Percentiles rank a stretch among this genome's conserved stretches.
These are phyloP conservation scores for Articulospora tetracladia DNA, from an alignment of 495 filamentous ascomycete species.

Conservation along the genomic window DNA sequence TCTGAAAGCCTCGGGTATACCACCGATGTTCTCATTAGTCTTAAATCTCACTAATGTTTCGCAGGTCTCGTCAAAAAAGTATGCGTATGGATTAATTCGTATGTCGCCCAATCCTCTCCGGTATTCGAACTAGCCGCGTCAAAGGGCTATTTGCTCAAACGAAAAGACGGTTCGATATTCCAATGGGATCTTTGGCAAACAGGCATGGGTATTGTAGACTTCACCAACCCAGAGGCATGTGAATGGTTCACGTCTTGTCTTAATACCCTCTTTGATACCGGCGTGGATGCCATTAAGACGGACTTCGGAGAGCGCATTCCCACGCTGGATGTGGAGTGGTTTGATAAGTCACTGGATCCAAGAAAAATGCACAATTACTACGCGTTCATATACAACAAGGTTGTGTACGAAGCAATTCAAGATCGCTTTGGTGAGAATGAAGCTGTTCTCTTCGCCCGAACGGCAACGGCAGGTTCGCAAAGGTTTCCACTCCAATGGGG, in stretches of 20 bases:
- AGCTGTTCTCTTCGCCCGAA: slow-evolving; percentile 64
- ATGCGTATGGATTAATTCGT: slow-evolving; percentile 71
- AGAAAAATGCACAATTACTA: slow-evolving; percentile 74
- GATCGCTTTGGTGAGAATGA: slow-evolving; percentile 51
- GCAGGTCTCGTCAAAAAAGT: slow-evolving; percentile 53
- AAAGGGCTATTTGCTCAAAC: slow-evolving; percentile 66
- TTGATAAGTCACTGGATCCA: slow-evolving; percentile 50
- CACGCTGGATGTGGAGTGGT: slow-evolving; percentile 54
- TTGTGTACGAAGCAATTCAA: slow-evolving; percentile 63
- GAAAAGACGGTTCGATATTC: slow-evolving; percentile 64
- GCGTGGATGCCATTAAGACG: slow-evolving; percentile 69
- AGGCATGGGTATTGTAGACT: slow-evolving; percentile 71
- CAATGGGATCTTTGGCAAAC: slow-evolving; percentile 75
- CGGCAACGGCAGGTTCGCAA: slow-evolving; percentile 63
- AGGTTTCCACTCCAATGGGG: slow-evolving; percentile 62
- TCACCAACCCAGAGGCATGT: slow-evolving; percentile 65
- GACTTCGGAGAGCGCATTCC: slow-evolving; percentile 73
- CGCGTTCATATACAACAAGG: slow-evolving; percentile 63
- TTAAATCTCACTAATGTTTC: background rate
- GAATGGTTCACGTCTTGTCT: slow-evolving; percentile 57
- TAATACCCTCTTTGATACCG: slow-evolving; percentile 56
- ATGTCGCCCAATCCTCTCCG: slow-evolving; percentile 63
- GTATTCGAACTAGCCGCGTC: slow-evolving; percentile 60
- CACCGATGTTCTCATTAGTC: background rate
- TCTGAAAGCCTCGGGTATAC: slow-evolving; percentile 42